Evolutionary conservation across 163 green algal genomes (phyloP).

Genomic region (Chlamydomonas reinhardtii): DNA sequence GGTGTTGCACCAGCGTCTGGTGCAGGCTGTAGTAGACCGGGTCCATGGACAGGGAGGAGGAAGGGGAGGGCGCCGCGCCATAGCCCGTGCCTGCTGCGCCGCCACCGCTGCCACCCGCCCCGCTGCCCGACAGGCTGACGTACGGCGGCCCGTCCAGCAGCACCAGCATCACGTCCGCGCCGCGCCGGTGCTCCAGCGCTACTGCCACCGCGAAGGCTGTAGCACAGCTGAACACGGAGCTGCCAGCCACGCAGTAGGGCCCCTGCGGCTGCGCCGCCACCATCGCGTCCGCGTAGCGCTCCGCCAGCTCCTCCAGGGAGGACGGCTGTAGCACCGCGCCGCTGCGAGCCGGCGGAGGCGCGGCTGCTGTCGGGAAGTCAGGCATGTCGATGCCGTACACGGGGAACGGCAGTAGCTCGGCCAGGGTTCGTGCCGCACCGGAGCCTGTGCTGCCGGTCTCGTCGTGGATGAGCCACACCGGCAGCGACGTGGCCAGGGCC

Average conservation of each 20-base stretch:
- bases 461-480: conserved; percentile 78
- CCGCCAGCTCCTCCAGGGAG: conserved; percentile 47
- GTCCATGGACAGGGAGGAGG: conserved; percentile 41
- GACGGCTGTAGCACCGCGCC: not conserved
- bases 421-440: conserved; percentile 58
- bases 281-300: conserved; percentile 55
- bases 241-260: conserved; percentile 75
- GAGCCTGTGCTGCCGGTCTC: conserved; percentile 55
- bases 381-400: conserved; percentile 75
- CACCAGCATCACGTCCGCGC: conserved; percentile 62
- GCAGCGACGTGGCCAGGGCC: conserved; percentile 53
- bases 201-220: conserved; percentile 65
- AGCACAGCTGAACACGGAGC: conserved; percentile 62
- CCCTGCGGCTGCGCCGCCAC: conserved; percentile 67
- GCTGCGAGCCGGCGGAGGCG: not conserved
- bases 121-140: no score
- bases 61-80: not conserved
- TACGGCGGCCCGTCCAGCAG: conserved; percentile 65
- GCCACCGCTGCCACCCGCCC: no score
- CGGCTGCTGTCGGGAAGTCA: not conserved
- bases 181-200: conserved; percentile 60
- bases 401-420: conserved; percentile 68
- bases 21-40: conserved; percentile 65
- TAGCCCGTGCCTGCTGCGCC: no score
- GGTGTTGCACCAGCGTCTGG: conserved; percentile 66